These are phyloP conservation scores for Vitis amurensis DNA, from an alignment of 164 flowering plant genomes.

Conservation along the genomic window DNA sequence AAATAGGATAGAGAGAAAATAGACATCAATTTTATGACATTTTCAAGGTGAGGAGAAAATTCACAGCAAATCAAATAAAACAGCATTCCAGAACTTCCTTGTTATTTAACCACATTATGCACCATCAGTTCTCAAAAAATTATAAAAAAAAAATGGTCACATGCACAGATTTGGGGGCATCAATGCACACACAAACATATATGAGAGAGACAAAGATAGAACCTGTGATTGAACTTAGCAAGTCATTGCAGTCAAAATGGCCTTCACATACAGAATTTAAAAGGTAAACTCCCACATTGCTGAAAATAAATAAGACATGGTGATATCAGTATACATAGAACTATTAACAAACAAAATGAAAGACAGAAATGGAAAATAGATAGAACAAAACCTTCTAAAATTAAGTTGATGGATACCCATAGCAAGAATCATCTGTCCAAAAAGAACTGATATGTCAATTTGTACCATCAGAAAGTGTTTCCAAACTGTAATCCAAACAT, in stretches of 20 bases:
- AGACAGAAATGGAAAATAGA: slow-evolving; percentile 4
- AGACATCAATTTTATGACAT: too few species aligned
- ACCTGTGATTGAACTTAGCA: slow-evolving; percentile 84
- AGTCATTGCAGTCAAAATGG: slow-evolving; percentile 58
- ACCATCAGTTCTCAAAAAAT: too few species aligned
- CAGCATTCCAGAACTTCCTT: too few species aligned
- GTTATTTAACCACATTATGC: too few species aligned
- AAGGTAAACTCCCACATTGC: slow-evolving; percentile 53
- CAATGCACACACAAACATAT: not conserved
- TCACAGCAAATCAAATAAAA: too few species aligned
- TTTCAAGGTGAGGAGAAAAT: too few species aligned
- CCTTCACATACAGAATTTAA: slow-evolving; percentile 75
- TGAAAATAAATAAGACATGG: slow-evolving; percentile 28
- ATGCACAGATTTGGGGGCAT: not conserved
- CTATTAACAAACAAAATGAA: not conserved
- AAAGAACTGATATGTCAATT: slow-evolving; percentile 10
- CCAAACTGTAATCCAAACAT: not conserved
- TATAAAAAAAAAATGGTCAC: not conserved
- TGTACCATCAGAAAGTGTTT: slow-evolving; percentile 8
- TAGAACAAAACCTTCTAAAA: slow-evolving; percentile 68
- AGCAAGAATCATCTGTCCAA: slow-evolving; percentile 61
- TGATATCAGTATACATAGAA: not conserved
- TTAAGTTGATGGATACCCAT: slow-evolving; percentile 90
- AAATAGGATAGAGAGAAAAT: too few species aligned
- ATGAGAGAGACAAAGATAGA: slow-evolving; percentile 16